Base-by-base conservation (phyloP, 352 stramenopile species). In the Blastocystis sp. region DNA sequence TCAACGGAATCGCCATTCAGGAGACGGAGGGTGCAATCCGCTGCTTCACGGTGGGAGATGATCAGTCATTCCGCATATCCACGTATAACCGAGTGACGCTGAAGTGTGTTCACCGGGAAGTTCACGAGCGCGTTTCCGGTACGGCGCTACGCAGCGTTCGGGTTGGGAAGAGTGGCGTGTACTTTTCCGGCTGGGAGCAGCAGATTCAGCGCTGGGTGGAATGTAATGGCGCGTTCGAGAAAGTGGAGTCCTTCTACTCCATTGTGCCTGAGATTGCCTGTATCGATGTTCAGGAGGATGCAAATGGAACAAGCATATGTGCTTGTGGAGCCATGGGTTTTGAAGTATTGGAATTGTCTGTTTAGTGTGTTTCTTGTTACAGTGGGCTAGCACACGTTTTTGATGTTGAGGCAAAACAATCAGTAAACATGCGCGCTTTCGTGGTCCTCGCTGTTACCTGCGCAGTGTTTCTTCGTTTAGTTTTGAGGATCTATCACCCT, bases 271-370 rank as follows among this genome's bases (percentile, higher is more conserved):
- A 81, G 51, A 81, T 44, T 36, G 36, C 42, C 44, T 81, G 69
- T 44, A 81, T 81, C 36, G 49, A 61, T n/a, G 24, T 81, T 18
- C 11, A 27, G 9, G 46, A 46, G 40, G 16, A n/a, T 8, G 16
- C 27, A 32, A 44, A 34, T 4, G 29, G 21, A 24, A 29, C 24
- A 0, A n/a, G 8, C 4, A 44, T 40, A 81, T 27, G n/a, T 34
- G 69, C 63, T 9, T 81, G 69, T 42, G 69, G 69, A 18, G 69
- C 69, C 0, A 81, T 81, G 69, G 69, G 69, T 16, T 48, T 81
- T 48, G 69, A 81, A 46, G 69, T 81, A 29, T 81, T 81, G 36
- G 69, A 81, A 27, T 49, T 63, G 32, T 81, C 69, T 18, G 63
- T 81, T 81, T 81, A 81, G 69, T 32, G 3, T 21, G 4, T 14